Conservation (phyloP, 1,284 basidiomycete genomes). For the Pseudozyma hubeiensis region DNA sequence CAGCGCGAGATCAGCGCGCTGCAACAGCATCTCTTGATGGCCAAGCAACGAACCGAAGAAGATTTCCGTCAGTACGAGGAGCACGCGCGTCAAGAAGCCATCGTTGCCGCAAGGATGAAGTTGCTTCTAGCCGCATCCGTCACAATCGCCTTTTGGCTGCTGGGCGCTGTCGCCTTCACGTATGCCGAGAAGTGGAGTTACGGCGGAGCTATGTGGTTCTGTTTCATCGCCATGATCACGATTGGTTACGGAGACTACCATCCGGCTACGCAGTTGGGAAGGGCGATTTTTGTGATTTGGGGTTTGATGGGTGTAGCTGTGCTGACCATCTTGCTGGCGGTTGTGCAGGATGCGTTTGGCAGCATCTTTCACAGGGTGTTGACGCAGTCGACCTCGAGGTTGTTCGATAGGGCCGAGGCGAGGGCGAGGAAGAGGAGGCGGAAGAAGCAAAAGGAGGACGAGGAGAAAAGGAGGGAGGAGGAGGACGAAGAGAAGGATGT, state of each 20-base stretch:
- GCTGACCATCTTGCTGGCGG: slow-evolving; percentile 69
- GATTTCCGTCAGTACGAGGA: slow-evolving; percentile 34
- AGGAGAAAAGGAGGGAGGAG: background rate
- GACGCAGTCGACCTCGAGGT: slow-evolving; percentile 23
- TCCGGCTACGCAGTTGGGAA: slow-evolving; percentile 72
- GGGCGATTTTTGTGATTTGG: slow-evolving; percentile 84
- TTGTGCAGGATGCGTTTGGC: slow-evolving; percentile 70
- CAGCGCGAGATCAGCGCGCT: slow-evolving; percentile 33
- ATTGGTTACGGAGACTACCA: slow-evolving; percentile 57
- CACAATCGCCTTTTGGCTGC: slow-evolving; percentile 71
- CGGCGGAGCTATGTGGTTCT: slow-evolving; percentile 75
- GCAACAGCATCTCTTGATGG: slow-evolving; percentile 16
- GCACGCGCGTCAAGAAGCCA: slow-evolving; percentile 25
- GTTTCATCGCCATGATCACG: slow-evolving; percentile 71
- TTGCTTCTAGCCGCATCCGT: slow-evolving; percentile 55
- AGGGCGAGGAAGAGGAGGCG: slow-evolving; percentile 21
- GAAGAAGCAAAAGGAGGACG: slow-evolving; percentile 1
- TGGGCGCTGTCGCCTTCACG: slow-evolving; percentile 75
- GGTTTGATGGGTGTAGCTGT: slow-evolving; percentile 71
- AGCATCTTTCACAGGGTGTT: slow-evolving; percentile 37
- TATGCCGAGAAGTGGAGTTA: slow-evolving; percentile 73
- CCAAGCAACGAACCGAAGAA: slow-evolving; percentile 26
- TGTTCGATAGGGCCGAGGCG: slow-evolving; percentile 32
- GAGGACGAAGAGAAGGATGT: background rate
- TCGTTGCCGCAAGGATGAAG: slow-evolving; percentile 26